Base-by-base conservation (phyloP, 2,329 filamentous ascomycete species). In the Coniochaeta prunicola region DNA sequence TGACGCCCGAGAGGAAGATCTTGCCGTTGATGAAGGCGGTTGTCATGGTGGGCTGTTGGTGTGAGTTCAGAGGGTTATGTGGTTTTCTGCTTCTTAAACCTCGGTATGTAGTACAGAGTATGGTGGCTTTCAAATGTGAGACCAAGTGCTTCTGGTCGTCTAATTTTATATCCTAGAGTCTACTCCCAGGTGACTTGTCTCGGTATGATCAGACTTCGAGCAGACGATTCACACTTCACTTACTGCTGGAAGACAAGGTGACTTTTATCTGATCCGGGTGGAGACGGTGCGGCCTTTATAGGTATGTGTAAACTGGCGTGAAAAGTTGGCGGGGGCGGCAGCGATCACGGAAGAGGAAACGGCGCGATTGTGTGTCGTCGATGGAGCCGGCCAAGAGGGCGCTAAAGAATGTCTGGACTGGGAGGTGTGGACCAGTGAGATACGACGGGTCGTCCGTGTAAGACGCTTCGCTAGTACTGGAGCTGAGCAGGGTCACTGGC, bases 21-120 rank as follows among this genome's bases (percentile, higher is more conserved):
- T 78, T 73, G 76, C 77, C 59, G 77, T 78, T 62, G 69, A 74
- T 24, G 68, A 78, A 62, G 72, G 80, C 66, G 21, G 60, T 67
- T 50, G 63, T 55, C 17, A 59, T 54, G 3, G 15, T 54, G 53
- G n/a, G n/a, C 19, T 33, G 21, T 54, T 13, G 2, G 17, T 26
- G 24, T 17, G 24, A 5, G 45, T 17, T 30, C 45, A 26, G 42
- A 10, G 19, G 42, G n/a, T n/a, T 48, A 28, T 24, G 42, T 50
- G n/a, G 31, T 13, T 7, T 13, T 34, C 13, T 40, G 36, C n/a
- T 12, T 40, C 10, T 40, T 9, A 40, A 5, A 40, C 15, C n/a
- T n/a, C n/a, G n/a, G n/a, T n/a, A n/a, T n/a, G n/a, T n/a, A n/a
- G n/a, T n/a, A n/a, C n/a, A n/a, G n/a, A n/a, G n/a, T n/a, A n/a